Conservation (phyloP, 305 asterid genomes). For the Rubia balearica region DNA sequence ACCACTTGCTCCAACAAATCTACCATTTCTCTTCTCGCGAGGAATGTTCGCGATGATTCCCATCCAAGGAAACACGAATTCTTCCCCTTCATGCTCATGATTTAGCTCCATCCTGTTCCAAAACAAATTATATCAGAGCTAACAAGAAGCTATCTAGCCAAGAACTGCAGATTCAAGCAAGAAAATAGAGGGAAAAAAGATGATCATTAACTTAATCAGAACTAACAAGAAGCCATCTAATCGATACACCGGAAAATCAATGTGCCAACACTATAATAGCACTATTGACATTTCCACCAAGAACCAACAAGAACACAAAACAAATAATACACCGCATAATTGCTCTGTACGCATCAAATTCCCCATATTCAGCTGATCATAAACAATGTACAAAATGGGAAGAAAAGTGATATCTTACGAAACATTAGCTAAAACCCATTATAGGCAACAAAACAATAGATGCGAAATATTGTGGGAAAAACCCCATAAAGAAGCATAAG, state of each 20-base stretch:
- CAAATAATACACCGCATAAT: too few relatives aligned
- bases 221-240: background rate
- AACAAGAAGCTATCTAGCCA: background rate
- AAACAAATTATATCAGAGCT: background rate
- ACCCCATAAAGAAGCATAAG: background rate
- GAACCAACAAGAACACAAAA: background rate
- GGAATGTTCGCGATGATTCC: constrained; percentile 52
- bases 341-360: too few relatives aligned
- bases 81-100: constrained; percentile 5
- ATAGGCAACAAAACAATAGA: background rate
- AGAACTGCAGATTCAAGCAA: too few relatives aligned
- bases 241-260: background rate
- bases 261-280: too few relatives aligned
- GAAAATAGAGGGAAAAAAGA: too few relatives aligned
- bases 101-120: background rate
- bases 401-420: too few relatives aligned
- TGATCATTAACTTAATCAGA: background rate
- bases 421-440: background rate
- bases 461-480: background rate
- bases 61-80: constrained; percentile 33
- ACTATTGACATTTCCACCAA: too few relatives aligned
- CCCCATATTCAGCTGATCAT: background rate
- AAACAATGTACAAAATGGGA: background rate
- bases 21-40: constrained; percentile 17
- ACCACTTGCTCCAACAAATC: constrained; percentile 43